Evolutionary conservation across 1,284 basidiomycete species (phyloP), one percentile per base, ranked within the genome.

Genomic region (Cerrena zonata): DNA sequence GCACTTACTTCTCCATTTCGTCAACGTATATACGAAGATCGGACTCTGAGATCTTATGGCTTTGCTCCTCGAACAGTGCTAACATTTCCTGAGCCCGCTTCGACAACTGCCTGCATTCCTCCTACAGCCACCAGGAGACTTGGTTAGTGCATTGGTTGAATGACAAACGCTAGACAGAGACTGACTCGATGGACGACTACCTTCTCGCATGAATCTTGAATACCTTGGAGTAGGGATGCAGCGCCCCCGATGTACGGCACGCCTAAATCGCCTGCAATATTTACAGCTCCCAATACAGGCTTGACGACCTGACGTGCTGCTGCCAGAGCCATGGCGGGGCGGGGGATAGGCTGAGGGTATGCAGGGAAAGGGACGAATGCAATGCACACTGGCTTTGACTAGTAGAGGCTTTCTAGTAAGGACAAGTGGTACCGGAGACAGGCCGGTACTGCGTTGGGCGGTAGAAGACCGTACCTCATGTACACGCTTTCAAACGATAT

Each of bases 1-100:
- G n/a, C n/a, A n/a, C n/a, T n/a, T 61, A 79, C 79, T 55, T 60
- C 48, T 69, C 65, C 23, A 74, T 62, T 52, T 79, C 70, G 51
- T 78, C 74, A 21, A 68, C 66, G n/a, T 67, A 58, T 27, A 62
- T 60, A 43, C 65, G 64, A 13, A 74, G 59, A n/a, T 71, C 70
- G 24, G 69, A 68, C 19, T 73, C 70, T 36, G 66, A 66, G 37
- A 76, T 54, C 38, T 61, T 57, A 30, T 61, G 50, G 5, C 65
- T 58, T 13, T 75, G 68, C 5, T 77, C 75, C 5, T 64, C 59
- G 41, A 80, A 58, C 5, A 66, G 56, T 49, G 56, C 65, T 39
- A 73, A 54, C 12, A 80, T 57, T 19, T 61, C 55, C 7, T 63
- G 61, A 51, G 77, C 79, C 57, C 69, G 72, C 42, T 67, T 57